Evolutionary conservation across 495 filamentous ascomycete species (phyloP).

Genomic region (Hypoxylon crocopeplum): DNA sequence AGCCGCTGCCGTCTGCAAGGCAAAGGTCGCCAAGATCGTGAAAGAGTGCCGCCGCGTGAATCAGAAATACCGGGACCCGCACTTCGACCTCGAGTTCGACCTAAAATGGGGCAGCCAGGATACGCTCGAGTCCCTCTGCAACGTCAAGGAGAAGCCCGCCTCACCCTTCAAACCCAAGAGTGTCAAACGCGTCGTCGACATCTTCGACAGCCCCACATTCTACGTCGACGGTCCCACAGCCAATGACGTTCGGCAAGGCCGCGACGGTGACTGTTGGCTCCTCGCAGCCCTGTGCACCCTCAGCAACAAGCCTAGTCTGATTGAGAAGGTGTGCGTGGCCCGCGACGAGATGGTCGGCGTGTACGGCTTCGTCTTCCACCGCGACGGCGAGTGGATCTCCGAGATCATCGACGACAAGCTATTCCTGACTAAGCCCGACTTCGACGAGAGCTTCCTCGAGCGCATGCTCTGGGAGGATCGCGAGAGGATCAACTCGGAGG

Average conservation of each 20-base stretch:
- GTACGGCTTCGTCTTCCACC: constrained; percentile 93
- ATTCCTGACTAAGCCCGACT: constrained; percentile 82
- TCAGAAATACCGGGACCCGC: constrained; percentile 86
- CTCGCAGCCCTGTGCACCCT: constrained; percentile 86
- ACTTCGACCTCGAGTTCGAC: constrained; percentile 88
- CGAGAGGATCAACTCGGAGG: constrained; percentile 73
- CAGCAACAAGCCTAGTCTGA: constrained; percentile 77
- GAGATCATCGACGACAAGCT: constrained; percentile 84
- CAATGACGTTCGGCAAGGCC: constrained; percentile 79
- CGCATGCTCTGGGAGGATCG: constrained; percentile 74
- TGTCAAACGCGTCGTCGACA: constrained; percentile 76
- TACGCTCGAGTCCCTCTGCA: constrained; percentile 68
- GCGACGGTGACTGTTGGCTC: constrained; percentile 91
- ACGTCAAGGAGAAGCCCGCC: constrained; percentile 38
- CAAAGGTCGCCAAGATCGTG: constrained; percentile 81
- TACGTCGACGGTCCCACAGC: constrained; percentile 83
- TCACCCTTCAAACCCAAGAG: constrained; percentile 59
- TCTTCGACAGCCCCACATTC: constrained; percentile 88
- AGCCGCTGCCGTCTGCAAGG: constrained; percentile 70
- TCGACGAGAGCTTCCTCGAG: constrained; percentile 73
- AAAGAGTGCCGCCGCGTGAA: constrained; percentile 84
- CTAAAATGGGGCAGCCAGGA: constrained; percentile 66
- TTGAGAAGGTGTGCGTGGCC: constrained; percentile 84
- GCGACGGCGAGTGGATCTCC: constrained; percentile 92
- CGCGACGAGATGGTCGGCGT: constrained; percentile 82